Base-by-base conservation (phyloP, 257 asterid species). In the Scutellaria galericulata region DNA sequence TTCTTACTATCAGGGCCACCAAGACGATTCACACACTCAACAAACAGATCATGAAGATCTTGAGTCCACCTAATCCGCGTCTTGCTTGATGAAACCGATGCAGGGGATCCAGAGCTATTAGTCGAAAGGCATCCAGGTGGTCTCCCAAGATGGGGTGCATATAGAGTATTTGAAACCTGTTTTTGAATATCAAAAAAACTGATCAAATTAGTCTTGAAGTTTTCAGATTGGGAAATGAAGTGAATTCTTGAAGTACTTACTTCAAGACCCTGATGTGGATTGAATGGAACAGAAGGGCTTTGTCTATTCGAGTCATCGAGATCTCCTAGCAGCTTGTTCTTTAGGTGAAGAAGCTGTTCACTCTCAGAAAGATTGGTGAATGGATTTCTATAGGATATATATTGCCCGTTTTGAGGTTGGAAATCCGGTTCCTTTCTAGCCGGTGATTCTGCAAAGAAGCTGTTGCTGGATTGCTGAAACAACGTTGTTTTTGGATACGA, bases 1-100 rank as follows among this genome's bases (percentile, higher is more conserved):
- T 24, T 83, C 97, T 84, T 87, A 93, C 98, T 91, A 70, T 89
- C 97, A 54, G 90, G 88, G 4, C 98, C 98, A 59, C 96, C 97
- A 37, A 91, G 96, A 64, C 79, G 82, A 74, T 86, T 88, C 70
- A 91, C 93, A 45, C 96, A 84, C 73, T 91, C 91, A 44, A 91
- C 93, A 35, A 93, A 93, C 67, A 88, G 83, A 69, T 91, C 95
- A 37, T 93, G 98, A 47, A 93, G 97, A 63, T 89, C 96, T 53
- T 83, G 96, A 66, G 90, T 93, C 98, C 98, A 91, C 73, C 98
- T 83, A 55, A 93, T 93, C 52, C 97, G 77, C 7, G 86, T 74
- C 83, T 93, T 93, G 65, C 66, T 76, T 4, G 84, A 77, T 54
- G 84, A 75, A 22, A 55, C 72, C 51, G 75, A 66, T 14, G 77